Evolutionary conservation across 495 filamentous ascomycete genomes (phyloP), one percentile per base, ranked within the genome.

Genomic region (Aspergillus egyptiacus): DNA sequence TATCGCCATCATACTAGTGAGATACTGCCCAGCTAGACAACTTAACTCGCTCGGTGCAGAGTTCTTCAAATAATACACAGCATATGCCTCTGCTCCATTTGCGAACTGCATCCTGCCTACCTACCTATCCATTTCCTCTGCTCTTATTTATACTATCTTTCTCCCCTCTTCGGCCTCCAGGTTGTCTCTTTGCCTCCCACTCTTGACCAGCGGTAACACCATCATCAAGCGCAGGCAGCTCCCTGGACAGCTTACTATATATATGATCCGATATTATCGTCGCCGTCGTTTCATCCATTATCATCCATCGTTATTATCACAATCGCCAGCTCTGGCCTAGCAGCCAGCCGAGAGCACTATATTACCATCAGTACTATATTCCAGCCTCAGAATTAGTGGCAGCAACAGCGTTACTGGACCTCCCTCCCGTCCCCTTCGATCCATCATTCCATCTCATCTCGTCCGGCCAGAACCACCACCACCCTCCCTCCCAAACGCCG

Each of bases 401-500:
- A 43, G 18, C 41, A 27, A 31, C 44, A 31, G 23, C 39, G 50
- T 44, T 10, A 22, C 27, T 41, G 1, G 15, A 33, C 35, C 28
- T n/a, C n/a, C n/a, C n/a, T n/a, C n/a, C n/a, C 31, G 41, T 45
- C 40, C 19, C 32, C 50, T 35, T 58, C 43, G 55, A 58, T 51
- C 42, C 55, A 51, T 57, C 50, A 51, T 52, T 41, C 46, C 46
- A 33, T 47, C 27, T 25, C 35, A 18, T 20, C 28, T 31, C 4
- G 24, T 37, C 37, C 33, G 43, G 32, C 51, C 32, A 48, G 45
- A 50, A n/a, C n/a, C n/a, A n/a, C n/a, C n/a, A n/a, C n/a, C n/a
- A n/a, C n/a, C 30, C 41, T 15, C 28, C 31, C 24, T 17, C 13
- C 28, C 41, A 44, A 48, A 49, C 43, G 24, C 48, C 54, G 53